Evolutionary conservation across 2,329 filamentous ascomycete species (phyloP), one percentile per base, ranked within the genome.

Genomic region (Penicillium vulpinum): DNA sequence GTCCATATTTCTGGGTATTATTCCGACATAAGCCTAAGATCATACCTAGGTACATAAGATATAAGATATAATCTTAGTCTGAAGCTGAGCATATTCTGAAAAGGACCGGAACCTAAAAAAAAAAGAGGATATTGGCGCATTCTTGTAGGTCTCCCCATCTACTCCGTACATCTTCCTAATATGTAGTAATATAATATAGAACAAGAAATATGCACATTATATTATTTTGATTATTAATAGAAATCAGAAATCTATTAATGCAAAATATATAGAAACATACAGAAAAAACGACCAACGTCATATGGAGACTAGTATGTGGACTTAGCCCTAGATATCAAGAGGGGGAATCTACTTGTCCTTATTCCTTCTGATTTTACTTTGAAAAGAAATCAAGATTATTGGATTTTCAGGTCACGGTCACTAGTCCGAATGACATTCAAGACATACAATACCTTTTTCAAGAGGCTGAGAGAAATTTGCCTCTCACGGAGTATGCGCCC

Each of bases 401-500:
- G 18, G 11, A 45, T 31, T 45, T 40, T n/a, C 24, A 50, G 18
- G 47, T 49, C 46, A 48, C 31, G 45, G 21, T 24, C 33, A 29
- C 0, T 24, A 41, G 13, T 41, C 47, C 47, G 47, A 51, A 29
- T 46, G 43, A 22, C 38, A 51, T 26, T 33, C n/a, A n/a, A 29
- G 26, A 6, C 36, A 29, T 31, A 33, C 29, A 13, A 31, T n/a
- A 28, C 22, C n/a, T 5, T 52, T 45, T n/a, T 36, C 45, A 50
- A n/a, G 48, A 41, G 36, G 48, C 18, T 43, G 48, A 51, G 47
- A 24, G 18, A 18, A 41, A 10, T 43, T 43, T 31, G 48, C 26
- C 35, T 41, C 48, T 51, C 48, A n/a, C n/a, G n/a, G n/a, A 51
- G 15, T 29, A 44, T 51, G 49, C 49, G 40, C 40, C 28, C 13